phyloP scores from a whole-genome alignment of 768 basidiomycete genomes.

The Dacryopinax spathularia region DNA sequence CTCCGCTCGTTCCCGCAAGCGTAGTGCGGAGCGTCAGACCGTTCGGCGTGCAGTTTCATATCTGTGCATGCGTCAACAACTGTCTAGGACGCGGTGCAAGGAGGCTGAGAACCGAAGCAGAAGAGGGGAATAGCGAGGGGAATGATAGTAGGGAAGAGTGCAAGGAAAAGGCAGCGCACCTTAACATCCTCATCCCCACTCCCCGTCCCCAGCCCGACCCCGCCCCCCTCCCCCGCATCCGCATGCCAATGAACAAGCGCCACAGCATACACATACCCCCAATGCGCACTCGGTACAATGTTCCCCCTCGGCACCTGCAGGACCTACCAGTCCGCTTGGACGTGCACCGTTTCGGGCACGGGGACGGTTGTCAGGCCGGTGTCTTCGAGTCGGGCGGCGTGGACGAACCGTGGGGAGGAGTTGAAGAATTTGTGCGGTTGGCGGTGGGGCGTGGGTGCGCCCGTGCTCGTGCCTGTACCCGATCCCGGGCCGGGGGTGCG shows the following conservation, averaged over 20 bases:
- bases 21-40: constrained; percentile 37
- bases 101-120: constrained; percentile 32
- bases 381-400: background rate
- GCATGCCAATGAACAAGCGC: constrained; percentile 31
- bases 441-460: constrained; percentile 18
- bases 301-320: constrained; percentile 51
- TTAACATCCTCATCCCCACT: constrained; percentile 88
- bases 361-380: background rate
- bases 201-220: constrained; percentile 57
- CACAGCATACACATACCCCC: constrained; percentile 87
- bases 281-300: constrained; percentile 80
- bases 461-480: too few relatives aligned
- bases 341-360: background rate
- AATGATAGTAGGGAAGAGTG: background rate
- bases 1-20: constrained; percentile 60
- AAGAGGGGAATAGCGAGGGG: constrained; percentile 48
- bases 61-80: constrained; percentile 6
- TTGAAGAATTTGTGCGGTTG: constrained; percentile 78
- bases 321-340: constrained; percentile 12
- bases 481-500: too few relatives aligned
- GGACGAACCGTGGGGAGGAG: constrained; percentile 44
- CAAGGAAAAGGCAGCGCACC: constrained; percentile 27
- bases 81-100: background rate
- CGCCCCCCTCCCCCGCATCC: constrained; percentile 23
- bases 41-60: constrained; percentile 16